Conservation (phyloP, 192 early-diverging fungal genomes). For the Coemansia sp. region DNA sequence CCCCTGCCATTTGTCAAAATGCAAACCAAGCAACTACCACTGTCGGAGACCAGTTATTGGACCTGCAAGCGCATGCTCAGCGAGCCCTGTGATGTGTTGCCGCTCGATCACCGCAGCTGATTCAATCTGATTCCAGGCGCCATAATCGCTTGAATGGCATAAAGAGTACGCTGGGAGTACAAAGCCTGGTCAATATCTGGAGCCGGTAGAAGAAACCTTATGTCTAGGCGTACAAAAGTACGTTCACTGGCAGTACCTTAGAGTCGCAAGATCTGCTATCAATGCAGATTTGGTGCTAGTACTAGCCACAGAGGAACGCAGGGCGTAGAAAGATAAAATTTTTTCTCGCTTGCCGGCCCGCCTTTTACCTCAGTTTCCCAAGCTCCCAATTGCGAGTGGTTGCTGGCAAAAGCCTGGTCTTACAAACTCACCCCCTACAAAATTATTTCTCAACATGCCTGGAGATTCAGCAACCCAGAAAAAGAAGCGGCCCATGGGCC, state of each 20-base stretch:
- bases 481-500: constrained; percentile 52
- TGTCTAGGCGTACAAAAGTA: constrained; percentile 5
- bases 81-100: too few species aligned
- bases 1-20: neutral
- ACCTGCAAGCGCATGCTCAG: too few species aligned
- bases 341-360: constrained; percentile 2
- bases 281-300: neutral
- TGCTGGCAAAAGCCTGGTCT: neutral
- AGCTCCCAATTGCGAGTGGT: neutral
- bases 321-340: neutral
- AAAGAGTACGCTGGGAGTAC: neutral
- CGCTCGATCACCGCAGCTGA: neutral
- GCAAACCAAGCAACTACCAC: too few species aligned
- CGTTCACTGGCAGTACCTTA: neutral
- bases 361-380: neutral
- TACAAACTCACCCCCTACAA: neutral
- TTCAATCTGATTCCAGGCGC: neutral
- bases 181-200: neutral
- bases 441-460: constrained; percentile 2
- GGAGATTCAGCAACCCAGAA: constrained; percentile 9
- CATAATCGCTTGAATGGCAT: neutral
- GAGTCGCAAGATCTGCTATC: neutral
- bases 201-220: neutral
- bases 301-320: neutral
- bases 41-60: too few species aligned